Conservation (phyloP, 257 asterid species). For the Rhazya stricta region DNA sequence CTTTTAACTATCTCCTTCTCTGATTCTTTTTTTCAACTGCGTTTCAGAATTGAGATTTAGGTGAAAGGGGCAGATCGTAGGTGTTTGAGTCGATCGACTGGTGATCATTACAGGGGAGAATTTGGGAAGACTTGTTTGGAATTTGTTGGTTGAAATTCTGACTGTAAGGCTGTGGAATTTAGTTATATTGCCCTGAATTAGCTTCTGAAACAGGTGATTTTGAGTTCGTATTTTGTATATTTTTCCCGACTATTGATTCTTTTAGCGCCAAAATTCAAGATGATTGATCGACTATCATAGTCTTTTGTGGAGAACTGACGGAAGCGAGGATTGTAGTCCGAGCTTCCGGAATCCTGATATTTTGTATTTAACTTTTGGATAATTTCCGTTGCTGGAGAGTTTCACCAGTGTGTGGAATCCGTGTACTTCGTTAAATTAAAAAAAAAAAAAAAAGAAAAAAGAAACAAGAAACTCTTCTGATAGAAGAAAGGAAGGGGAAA, state of each 20-base stretch:
- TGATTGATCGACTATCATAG: conserved; percentile 34
- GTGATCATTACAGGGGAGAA: conserved; percentile 25
- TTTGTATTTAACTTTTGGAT: not conserved
- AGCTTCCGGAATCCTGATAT: conserved; percentile 31
- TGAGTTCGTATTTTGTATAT: not conserved
- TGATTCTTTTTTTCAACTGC: conserved; percentile 1
- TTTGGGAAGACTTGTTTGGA: conserved; percentile 15
- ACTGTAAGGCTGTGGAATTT: not conserved
- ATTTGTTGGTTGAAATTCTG: not conserved
- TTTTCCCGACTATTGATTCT: not conserved
- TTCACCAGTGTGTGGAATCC: conserved; percentile 4
- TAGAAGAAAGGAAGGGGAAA: conserved; percentile 2
- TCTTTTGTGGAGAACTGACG: conserved; percentile 20
- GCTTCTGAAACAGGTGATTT: not conserved
- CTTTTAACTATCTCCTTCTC: not conserved
- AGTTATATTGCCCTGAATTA: conserved; percentile 2
- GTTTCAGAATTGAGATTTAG: conserved; percentile 21
- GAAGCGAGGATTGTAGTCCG: conserved; percentile 36
- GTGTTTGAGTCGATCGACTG: conserved; percentile 33
- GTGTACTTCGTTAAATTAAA: not conserved
- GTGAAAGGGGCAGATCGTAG: conserved; percentile 46
- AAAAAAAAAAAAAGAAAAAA: not conserved
- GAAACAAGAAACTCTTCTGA: conserved; percentile 2
- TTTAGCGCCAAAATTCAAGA: conserved; percentile 7
- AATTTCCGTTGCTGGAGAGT: not conserved